A percentile compares a stretch with the other conserved stretches of the same genome.
Conservation (phyloP, 257 asterid species). For the Echites panduratus region DNA sequence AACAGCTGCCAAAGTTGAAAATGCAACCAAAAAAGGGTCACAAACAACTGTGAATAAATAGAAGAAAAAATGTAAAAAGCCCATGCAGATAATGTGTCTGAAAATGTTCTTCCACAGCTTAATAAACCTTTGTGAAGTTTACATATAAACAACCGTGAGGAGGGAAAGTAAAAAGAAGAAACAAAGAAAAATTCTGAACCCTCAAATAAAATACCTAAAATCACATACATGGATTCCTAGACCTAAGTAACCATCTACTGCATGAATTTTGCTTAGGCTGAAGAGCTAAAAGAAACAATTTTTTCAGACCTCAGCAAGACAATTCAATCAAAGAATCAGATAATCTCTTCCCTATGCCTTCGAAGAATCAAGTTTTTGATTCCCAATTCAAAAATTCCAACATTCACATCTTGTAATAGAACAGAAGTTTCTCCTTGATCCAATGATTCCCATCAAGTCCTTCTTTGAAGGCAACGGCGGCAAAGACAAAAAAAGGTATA, state of each 20-base stretch:
- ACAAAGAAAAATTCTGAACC: no score
- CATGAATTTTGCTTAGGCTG: not conserved
- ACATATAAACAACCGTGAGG: not conserved
- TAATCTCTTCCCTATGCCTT: not conserved
- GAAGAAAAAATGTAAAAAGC: not conserved
- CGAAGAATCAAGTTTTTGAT: no score
- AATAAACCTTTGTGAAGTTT: not conserved
- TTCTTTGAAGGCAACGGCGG: not conserved
- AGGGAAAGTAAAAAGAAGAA: no score
- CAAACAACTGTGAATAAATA: no score
- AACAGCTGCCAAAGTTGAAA: not conserved
- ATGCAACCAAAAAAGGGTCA: not conserved
- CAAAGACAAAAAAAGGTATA: not conserved
- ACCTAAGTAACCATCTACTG: not conserved
- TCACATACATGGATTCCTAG: not conserved
- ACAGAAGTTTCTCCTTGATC: not conserved
- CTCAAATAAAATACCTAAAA: not conserved
- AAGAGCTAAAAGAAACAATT: not conserved
- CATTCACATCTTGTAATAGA: not conserved
- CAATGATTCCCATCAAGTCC: not conserved
- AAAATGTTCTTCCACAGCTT: not conserved
- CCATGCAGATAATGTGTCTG: no score
- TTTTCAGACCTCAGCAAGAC: not conserved
- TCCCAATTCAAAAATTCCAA: not conserved
- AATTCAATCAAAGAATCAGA: not conserved